Evolutionary conservation across 2,329 filamentous ascomycete genomes (phyloP).

Genomic region (Fusarium algeriense): DNA sequence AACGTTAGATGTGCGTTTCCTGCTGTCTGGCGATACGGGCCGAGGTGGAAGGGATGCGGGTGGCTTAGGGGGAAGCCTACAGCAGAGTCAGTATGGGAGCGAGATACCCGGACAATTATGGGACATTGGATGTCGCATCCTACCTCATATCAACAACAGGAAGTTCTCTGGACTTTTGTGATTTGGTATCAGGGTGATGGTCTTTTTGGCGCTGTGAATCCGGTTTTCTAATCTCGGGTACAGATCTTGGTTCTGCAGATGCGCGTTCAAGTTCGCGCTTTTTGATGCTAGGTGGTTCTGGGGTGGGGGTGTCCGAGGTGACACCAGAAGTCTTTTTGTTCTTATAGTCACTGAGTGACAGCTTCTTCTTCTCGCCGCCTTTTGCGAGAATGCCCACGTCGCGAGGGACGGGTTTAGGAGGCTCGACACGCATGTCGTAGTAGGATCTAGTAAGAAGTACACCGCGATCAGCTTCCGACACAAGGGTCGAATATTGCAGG

Average conservation of each 20-base stretch:
- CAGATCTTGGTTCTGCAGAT: conserved; percentile 39
- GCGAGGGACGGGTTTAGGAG: conserved; percentile 55
- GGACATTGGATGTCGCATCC: not conserved
- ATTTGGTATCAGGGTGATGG: conserved; percentile 47
- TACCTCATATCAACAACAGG: conserved; percentile 51
- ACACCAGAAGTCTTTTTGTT: conserved; percentile 61
- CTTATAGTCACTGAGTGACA: conserved; percentile 71
- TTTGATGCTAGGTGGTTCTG: conserved; percentile 51
- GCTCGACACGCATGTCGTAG: conserved; percentile 68
- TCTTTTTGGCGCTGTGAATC: conserved; percentile 45
- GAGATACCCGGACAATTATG: conserved; percentile 4
- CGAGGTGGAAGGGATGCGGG: conserved; percentile 52
- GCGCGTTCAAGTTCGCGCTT: conserved; percentile 51
- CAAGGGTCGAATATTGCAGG: conserved; percentile 69
- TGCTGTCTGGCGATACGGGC: conserved; percentile 59
- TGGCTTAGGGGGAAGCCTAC: conserved; percentile 55
- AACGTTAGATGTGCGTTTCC: conserved; percentile 60
- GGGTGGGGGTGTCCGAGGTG: conserved; percentile 54
- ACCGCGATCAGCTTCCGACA: conserved; percentile 70
- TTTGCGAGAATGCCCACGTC: conserved; percentile 57
- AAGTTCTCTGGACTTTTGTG: conserved; percentile 48
- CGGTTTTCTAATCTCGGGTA: conserved; percentile 40
- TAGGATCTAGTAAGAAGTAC: conserved; percentile 68
- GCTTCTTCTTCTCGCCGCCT: conserved; percentile 65
- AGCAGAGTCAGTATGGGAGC: conserved; percentile 31